Evolutionary conservation across 306 rosid species (phyloP), one percentile per base, ranked within the genome.

Genomic region (Pyrus pyrifolia): DNA sequence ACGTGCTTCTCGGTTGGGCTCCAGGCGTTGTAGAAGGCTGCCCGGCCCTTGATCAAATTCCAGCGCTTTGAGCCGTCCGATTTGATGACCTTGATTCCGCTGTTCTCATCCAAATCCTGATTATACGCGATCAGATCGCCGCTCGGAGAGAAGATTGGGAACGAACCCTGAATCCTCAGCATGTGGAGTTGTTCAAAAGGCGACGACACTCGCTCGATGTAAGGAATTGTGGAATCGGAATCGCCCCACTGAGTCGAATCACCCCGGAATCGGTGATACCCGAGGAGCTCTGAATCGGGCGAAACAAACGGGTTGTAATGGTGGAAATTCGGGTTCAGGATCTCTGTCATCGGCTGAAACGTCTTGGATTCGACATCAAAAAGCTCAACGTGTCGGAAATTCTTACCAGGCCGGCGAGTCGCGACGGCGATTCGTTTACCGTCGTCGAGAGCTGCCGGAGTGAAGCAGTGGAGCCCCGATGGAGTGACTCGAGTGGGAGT

Each of bases 221-320:
- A 63, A 8, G 94, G 98, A 71, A 86, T 82, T 1, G 27, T 81
- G 40, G 88, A 81, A 69, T 87, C 96, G 35, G 87, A 81, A 69
- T 87, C 96, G 42, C 92, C 91, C 4, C 90, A 86, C 3, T 64
- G 81, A 23, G 53, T 6, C 4, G 85, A 81, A 81, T 83, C 91
- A n/a, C 97, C 96, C 3, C 96, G 82, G 81, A 91, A 91, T 0
- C 96, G 90, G 85, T 94, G 97, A 86, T 90, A 94, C 27, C 94
- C 98, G 19, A 94, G 45, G 27, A 72, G 69, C 3, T 74, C 53
- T 22, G 91, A 90, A 74, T 90, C 85, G 2, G 80, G 72, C 1
- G 96, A 91, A 0, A 91, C 89, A 62, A 94, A 91, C 11, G 98
- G 98, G 70, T 84, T 94, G 71, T 94, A 94, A 72, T 94, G 97